A percentile compares a stretch with the other conserved stretches of the same genome.
These are phyloP conservation scores for Ilyonectria mors-panacis DNA, from an alignment of 2,329 filamentous ascomycete species.

Conservation along the genomic window DNA sequence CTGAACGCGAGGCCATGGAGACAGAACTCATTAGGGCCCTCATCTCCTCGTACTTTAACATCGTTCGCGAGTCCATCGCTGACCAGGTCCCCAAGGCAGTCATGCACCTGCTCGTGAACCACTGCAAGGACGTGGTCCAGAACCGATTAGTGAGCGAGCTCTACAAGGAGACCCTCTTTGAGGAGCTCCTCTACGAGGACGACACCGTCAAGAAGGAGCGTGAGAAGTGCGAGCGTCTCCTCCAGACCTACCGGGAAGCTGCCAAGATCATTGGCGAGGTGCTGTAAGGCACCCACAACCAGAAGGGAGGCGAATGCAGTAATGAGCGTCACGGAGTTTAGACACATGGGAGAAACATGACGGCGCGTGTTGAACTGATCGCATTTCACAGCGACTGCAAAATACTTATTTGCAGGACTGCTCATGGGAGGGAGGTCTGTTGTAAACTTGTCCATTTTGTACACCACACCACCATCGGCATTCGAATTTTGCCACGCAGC, in stretches of 20 bases:
- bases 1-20: constrained; percentile 96
- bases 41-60: constrained; percentile 99
- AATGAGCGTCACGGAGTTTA: constrained; percentile 32
- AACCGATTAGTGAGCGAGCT: constrained; percentile 96
- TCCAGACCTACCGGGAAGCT: constrained; percentile 96
- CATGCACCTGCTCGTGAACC: constrained; percentile 98
- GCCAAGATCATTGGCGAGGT: constrained; percentile 99
- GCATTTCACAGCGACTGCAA: constrained; percentile 26
- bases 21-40: constrained; percentile 96
- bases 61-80: constrained; percentile 97
- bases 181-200: constrained; percentile 96
- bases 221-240: constrained; percentile 97
- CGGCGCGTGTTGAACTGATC: constrained; percentile 20
- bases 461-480: constrained; percentile 45
- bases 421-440: constrained; percentile 36
- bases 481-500: constrained; percentile 44
- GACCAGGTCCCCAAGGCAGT: constrained; percentile 99
- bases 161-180: constrained; percentile 92
- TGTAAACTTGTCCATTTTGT: constrained; percentile 48
- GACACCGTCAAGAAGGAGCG: constrained; percentile 97
- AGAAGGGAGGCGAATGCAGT: constrained; percentile 22
- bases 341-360: constrained; percentile 33
- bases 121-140: constrained; percentile 98
- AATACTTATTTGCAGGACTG: constrained; percentile 25
- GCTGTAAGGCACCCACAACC: constrained; percentile 65